Conservation (phyloP, 768 basidiomycete species). For the Serendipita sp. region DNA sequence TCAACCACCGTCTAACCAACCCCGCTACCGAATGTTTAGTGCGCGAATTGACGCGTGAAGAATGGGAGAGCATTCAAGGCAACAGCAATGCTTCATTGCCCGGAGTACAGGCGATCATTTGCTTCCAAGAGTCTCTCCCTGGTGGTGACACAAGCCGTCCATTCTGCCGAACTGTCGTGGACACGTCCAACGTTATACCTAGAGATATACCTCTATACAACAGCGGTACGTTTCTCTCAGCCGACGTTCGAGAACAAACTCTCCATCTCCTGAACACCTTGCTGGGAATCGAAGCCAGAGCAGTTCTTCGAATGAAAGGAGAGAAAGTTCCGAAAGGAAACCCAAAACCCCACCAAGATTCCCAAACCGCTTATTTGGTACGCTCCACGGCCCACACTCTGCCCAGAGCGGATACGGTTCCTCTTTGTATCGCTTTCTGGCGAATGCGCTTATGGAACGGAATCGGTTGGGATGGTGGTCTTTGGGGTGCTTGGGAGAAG, state of each 20-base stretch:
- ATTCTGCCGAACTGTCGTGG: background rate
- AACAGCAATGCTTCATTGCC: slow-evolving; percentile 33
- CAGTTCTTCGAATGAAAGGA: background rate
- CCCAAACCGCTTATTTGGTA: slow-evolving; percentile 41
- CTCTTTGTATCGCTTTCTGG: slow-evolving; percentile 62
- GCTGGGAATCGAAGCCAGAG: background rate
- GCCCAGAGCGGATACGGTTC: slow-evolving; percentile 41
- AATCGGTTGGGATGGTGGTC: slow-evolving; percentile 28
- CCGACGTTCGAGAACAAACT: background rate
- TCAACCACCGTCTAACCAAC: slow-evolving; percentile 10
- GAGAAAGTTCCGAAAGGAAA: background rate
- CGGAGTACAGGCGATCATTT: slow-evolving; percentile 48
- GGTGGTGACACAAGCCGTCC: too few species aligned
- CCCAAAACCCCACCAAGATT: background rate
- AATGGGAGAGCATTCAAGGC: slow-evolving; percentile 35
- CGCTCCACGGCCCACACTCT: slow-evolving; percentile 34
- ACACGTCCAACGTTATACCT: background rate
- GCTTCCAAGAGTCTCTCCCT: background rate
- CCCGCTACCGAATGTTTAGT: slow-evolving; percentile 25
- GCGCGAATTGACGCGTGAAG: slow-evolving; percentile 46
- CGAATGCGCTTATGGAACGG: slow-evolving; percentile 65
- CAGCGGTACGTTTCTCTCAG: background rate
- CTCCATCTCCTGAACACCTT: background rate
- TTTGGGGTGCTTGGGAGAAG: background rate
- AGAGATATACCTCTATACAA: background rate